These are phyloP conservation scores for Sugiyamaella smithiae DNA, from an alignment of 805 yeast species.

Conservation along the genomic window DNA sequence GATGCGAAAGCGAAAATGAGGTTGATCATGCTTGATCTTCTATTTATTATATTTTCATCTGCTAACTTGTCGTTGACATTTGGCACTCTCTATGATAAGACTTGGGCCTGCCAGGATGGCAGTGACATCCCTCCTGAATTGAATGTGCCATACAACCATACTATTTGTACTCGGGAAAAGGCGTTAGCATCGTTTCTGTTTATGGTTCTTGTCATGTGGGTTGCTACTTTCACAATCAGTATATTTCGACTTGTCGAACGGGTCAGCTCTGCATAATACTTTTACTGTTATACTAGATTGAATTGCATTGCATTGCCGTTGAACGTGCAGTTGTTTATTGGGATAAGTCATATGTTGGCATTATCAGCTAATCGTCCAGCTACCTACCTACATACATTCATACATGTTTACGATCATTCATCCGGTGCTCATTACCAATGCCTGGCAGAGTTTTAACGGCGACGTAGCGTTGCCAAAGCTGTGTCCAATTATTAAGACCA, in stretches of 20 bases:
- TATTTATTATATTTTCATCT: conserved; percentile 83
- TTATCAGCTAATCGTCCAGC: no score
- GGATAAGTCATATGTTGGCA: no score
- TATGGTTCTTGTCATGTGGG: conserved; percentile 75
- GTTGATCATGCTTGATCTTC: conserved; percentile 73
- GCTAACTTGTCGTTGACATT: conserved; percentile 86
- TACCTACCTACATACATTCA: no score
- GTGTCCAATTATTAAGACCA: no score
- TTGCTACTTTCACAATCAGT: conserved; percentile 77
- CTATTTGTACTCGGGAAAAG: conserved; percentile 74
- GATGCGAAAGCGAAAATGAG: conserved; percentile 80
- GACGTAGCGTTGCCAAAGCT: no score
- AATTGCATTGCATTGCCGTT: no score
- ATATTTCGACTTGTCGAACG: conserved; percentile 74
- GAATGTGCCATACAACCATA: conserved; percentile 37
- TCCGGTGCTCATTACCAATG: no score
- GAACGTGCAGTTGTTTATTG: no score
- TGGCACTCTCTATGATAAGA: conserved; percentile 71
- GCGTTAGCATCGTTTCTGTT: conserved; percentile 78
- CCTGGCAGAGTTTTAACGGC: no score
- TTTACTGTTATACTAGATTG: no score
- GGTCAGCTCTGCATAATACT: conserved; percentile 30
- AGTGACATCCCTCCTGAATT: conserved; percentile 29
- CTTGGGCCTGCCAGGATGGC: conserved; percentile 67
- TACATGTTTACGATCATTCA: no score